A percentile compares a stretch with the other conserved stretches of the same genome.
phyloP scores from a whole-genome alignment of 225 moss, liverwort and hornwort species.

The Polytrichum commune region DNA sequence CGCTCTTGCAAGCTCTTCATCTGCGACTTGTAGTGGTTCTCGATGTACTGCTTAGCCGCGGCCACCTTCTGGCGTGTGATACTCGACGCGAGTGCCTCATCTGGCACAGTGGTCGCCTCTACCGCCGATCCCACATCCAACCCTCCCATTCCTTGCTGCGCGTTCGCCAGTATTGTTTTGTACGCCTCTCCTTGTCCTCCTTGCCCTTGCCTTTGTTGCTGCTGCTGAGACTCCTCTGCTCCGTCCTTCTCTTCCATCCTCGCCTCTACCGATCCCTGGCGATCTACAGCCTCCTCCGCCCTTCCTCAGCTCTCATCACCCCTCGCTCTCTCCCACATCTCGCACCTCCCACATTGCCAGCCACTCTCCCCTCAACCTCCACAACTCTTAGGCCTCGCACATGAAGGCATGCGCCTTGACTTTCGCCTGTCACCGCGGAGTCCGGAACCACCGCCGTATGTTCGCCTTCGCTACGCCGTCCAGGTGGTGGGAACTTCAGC shows the following conservation, averaged over 20 bases:
- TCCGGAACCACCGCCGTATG: no score
- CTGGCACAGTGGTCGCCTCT: slow-evolving; percentile 12
- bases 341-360: no score
- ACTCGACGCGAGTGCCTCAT: slow-evolving; percentile 43
- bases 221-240: slow-evolving; percentile 40
- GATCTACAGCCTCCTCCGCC: no score
- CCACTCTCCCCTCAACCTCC: not conserved
- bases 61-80: slow-evolving; percentile 64
- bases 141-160: slow-evolving; percentile 96
- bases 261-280: not conserved
- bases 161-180: slow-evolving; percentile 79
- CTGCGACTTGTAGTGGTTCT: slow-evolving; percentile 66
- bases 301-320: not conserved
- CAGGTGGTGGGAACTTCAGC: no score
- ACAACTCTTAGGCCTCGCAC: not conserved
- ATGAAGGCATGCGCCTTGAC: no score
- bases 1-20: slow-evolving; percentile 74
- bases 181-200: slow-evolving; percentile 61
- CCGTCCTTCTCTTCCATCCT: slow-evolving; percentile 49
- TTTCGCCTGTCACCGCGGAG: no score
- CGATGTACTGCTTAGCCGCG: slow-evolving; percentile 68
- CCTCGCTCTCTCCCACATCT: not conserved
- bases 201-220: slow-evolving; percentile 6
- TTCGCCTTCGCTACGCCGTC: no score
- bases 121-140: slow-evolving; percentile 74